phyloP scores from a whole-genome alignment of 495 filamentous ascomycete species.

The Saxophila tyrrhenica region DNA sequence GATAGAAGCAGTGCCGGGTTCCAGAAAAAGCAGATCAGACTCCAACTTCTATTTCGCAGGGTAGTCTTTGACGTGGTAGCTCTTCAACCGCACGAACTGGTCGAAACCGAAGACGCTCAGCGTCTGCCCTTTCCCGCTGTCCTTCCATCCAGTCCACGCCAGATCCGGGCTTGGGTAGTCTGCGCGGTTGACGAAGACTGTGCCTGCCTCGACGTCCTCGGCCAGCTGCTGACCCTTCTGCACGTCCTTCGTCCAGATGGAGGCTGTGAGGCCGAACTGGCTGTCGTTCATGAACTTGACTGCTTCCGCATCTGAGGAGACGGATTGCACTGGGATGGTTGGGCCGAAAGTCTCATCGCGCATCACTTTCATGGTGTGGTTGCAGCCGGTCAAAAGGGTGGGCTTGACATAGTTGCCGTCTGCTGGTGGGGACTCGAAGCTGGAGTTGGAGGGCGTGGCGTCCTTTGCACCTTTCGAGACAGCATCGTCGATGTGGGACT shows the following conservation, averaged over 20 bases:
- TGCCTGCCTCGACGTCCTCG: slow-evolving; percentile 80
- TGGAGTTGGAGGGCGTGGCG: slow-evolving; percentile 68
- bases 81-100: slow-evolving; percentile 92
- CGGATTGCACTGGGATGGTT: slow-evolving; percentile 88
- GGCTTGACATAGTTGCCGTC: slow-evolving; percentile 80
- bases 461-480: slow-evolving; percentile 71
- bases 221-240: slow-evolving; percentile 63
- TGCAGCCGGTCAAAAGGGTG: slow-evolving; percentile 68
- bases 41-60: slow-evolving; percentile 37
- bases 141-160: slow-evolving; percentile 97
- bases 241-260: slow-evolving; percentile 92
- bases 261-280: slow-evolving; percentile 89
- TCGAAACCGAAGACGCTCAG: slow-evolving; percentile 86
- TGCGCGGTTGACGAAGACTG: slow-evolving; percentile 90
- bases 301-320: slow-evolving; percentile 71
- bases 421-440: slow-evolving; percentile 53
- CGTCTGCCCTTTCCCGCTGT: slow-evolving; percentile 82
- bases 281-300: slow-evolving; percentile 86
- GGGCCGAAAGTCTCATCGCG: slow-evolving; percentile 94
- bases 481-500: slow-evolving; percentile 72
- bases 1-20: too few relatives aligned
- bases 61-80: slow-evolving; percentile 85
- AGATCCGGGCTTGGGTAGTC: slow-evolving; percentile 95
- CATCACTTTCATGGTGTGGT: slow-evolving; percentile 84
- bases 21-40: too few relatives aligned